phyloP scores from a whole-genome alignment of 768 basidiomycete species.

The Pleurotus tuber-regium region DNA sequence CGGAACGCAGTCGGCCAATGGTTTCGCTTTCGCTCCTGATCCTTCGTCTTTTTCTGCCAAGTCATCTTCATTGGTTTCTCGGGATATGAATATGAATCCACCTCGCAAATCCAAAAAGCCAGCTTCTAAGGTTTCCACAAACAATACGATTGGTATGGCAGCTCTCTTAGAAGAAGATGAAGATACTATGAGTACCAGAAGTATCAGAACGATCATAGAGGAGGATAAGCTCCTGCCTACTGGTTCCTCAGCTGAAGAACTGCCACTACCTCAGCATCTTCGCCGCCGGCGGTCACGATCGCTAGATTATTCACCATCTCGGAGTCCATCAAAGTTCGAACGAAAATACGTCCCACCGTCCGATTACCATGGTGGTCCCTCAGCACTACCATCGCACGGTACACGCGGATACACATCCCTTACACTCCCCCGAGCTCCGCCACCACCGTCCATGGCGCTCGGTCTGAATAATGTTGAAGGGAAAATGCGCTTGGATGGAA shows the following conservation, averaged over 20 bases:
- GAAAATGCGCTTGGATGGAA: conserved; percentile 21
- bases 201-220: conserved; percentile 2
- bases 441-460: conserved; percentile 24
- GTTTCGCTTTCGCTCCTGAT: too few relatives aligned
- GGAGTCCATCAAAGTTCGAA: neutral
- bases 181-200: conserved; percentile 24
- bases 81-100: conserved; percentile 6
- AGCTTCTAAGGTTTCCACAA: conserved; percentile 32
- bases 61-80: too few relatives aligned
- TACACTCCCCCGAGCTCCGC: conserved; percentile 49
- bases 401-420: conserved; percentile 58
- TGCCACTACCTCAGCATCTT: neutral
- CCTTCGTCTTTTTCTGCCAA: too few relatives aligned
- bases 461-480: neutral
- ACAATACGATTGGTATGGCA: conserved; percentile 52
- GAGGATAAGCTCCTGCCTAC: neutral
- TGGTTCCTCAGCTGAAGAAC: neutral
- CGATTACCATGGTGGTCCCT: conserved; percentile 15
- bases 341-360: conserved; percentile 20
- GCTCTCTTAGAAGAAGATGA: conserved; percentile 55
- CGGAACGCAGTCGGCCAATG: too few relatives aligned
- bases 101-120: conserved; percentile 14
- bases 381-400: conserved; percentile 47
- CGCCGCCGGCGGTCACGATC: conserved; percentile 9
- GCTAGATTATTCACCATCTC: conserved; percentile 1